Percentiles rank a stretch among this genome's conserved stretches.
phyloP scores from a whole-genome alignment of 768 basidiomycete genomes.

The Suillus alpinus region DNA sequence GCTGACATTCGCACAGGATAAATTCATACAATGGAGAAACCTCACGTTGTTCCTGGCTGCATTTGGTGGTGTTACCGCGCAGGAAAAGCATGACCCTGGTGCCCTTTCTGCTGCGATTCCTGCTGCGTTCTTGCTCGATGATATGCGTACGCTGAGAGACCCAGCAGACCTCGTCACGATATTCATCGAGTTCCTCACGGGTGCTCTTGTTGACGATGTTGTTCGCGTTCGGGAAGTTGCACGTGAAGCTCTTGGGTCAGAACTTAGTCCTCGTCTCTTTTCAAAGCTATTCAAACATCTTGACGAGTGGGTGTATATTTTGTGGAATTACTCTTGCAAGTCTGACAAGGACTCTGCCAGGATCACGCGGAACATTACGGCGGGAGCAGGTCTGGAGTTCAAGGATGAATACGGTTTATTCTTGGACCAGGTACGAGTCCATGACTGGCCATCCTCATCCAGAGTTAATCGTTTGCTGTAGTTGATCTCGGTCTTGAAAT shows the following conservation, averaged over 20 bases:
- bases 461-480: constrained; percentile 31
- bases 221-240: constrained; percentile 74
- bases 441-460: neutral
- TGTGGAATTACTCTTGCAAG: neutral
- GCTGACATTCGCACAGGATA: constrained; percentile 46
- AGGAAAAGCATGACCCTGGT: constrained; percentile 49
- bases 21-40: constrained; percentile 82
- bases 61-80: constrained; percentile 63
- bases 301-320: constrained; percentile 56
- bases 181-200: constrained; percentile 70
- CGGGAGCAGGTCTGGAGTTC: constrained; percentile 42
- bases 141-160: constrained; percentile 61
- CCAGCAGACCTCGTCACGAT: constrained; percentile 56
- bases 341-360: constrained; percentile 27
- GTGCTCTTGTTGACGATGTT: constrained; percentile 60
- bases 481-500: constrained; percentile 73
- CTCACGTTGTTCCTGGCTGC: constrained; percentile 75
- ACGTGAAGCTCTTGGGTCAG: constrained; percentile 75
- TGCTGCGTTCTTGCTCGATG: constrained; percentile 60
- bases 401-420: constrained; percentile 45
- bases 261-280: constrained; percentile 72
- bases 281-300: constrained; percentile 65
- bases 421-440: constrained; percentile 65
- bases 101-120: constrained; percentile 56
- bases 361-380: constrained; percentile 50